phyloP scores from a whole-genome alignment of 2,329 filamentous ascomycete species.

The Pyrenophora teres region DNA sequence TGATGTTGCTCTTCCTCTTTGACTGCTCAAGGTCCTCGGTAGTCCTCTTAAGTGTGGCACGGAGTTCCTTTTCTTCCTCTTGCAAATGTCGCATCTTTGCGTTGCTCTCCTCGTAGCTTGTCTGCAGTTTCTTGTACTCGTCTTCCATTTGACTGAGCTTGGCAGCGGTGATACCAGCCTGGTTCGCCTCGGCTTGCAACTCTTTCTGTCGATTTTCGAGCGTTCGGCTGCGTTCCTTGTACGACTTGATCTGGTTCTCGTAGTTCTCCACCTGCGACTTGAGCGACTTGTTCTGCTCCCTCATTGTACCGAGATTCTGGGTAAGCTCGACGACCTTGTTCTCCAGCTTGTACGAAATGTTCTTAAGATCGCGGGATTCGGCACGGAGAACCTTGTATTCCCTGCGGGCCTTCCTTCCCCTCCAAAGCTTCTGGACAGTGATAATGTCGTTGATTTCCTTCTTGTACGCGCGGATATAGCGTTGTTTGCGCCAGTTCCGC shows the following conservation, averaged over 20 bases:
- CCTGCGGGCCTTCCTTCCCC: conserved; percentile 77
- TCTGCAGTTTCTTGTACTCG: conserved; percentile 90
- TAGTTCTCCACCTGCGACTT: conserved; percentile 91
- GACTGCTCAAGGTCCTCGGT: conserved; percentile 81
- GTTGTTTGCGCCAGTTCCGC: conserved; percentile 82
- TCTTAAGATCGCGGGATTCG: conserved; percentile 96
- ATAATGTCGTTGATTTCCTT: conserved; percentile 88
- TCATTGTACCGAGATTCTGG: conserved; percentile 88
- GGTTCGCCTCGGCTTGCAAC: conserved; percentile 93
- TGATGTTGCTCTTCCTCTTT: conserved; percentile 72
- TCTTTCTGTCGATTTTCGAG: conserved; percentile 91
- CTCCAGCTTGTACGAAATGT: conserved; percentile 98
- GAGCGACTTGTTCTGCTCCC: conserved; percentile 90
- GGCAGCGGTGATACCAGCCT: conserved; percentile 93
- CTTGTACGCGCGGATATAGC: conserved; percentile 79
- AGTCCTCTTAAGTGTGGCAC: conserved; percentile 79
- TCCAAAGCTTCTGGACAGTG: conserved; percentile 90
- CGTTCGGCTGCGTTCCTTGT: conserved; percentile 89
- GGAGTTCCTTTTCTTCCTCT: conserved; percentile 85
- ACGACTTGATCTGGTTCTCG: conserved; percentile 93
- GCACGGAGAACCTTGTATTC: conserved; percentile 91
- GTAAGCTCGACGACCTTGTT: conserved; percentile 99
- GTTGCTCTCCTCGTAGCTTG: conserved; percentile 86
- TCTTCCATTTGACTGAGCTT: conserved; percentile 89
- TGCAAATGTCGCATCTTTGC: conserved; percentile 91